Percentiles rank a stretch among this genome's conserved stretches.
Conservation (phyloP, 805 yeast species). For the Hanseniaspora clermontiae region DNA sequence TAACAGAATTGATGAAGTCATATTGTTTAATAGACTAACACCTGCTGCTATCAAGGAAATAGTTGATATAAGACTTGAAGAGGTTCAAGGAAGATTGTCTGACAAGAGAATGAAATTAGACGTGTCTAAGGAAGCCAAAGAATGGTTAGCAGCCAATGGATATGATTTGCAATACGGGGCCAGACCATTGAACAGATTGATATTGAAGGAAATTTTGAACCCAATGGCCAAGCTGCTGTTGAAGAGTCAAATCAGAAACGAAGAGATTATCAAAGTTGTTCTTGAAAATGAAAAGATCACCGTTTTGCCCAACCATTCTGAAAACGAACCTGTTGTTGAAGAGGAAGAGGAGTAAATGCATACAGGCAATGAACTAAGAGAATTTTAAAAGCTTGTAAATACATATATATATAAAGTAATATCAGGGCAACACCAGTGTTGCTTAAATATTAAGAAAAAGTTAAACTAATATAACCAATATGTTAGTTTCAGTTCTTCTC, state of each 20-base stretch:
- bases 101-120: constrained; percentile 63
- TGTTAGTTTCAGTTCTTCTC: background rate
- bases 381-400: background rate
- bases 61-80: constrained; percentile 72
- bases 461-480: too few relatives aligned
- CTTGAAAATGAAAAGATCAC: constrained; percentile 34
- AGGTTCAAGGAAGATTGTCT: constrained; percentile 62
- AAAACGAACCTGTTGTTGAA: constrained; percentile 21
- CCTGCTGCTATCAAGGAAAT: constrained; percentile 61
- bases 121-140: constrained; percentile 52
- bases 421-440: too few relatives aligned
- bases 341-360: constrained; percentile 12
- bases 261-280: constrained; percentile 41
- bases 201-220: constrained; percentile 72
- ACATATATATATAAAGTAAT: background rate
- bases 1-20: constrained; percentile 86
- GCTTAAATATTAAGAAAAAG: background rate
- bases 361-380: too few relatives aligned
- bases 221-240: constrained; percentile 75
- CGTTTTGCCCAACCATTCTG: constrained; percentile 38
- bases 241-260: constrained; percentile 58
- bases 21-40: constrained; percentile 83
- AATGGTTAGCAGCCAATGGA: constrained; percentile 71
- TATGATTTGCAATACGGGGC: constrained; percentile 92
- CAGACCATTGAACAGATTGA: constrained; percentile 81